Evolutionary conservation across 306 rosid species (phyloP), one percentile per base, ranked within the genome.

Genomic region (Rosa rugosa): DNA sequence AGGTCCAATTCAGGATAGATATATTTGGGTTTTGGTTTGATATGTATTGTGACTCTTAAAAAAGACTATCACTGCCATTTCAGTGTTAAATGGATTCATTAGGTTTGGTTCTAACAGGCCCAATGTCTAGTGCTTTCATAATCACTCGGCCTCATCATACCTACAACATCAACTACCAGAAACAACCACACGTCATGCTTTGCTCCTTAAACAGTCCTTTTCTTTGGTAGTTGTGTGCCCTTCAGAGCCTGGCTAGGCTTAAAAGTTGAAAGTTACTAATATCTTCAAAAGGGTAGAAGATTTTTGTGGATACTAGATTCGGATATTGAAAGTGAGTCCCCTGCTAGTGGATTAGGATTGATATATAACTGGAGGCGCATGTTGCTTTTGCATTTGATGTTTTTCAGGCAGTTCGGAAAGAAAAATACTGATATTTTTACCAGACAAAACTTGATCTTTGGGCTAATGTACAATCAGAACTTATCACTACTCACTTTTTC

Each of bases 401-500:
- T 75, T 62, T 18, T 18, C 34, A 27, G 67, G 20, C 71, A 22
- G 14, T 45, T 62, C 79, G 62, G 31, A 38, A 25, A 16, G 54
- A 59, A 44, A 2, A 11, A 40, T 2, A 80, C 4, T 8, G 41
- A 5, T 42, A 7, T 46, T 1, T 11, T 31, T 34, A 7, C 57
- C 50, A 34, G 11, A 50, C 42, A 66, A 42, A 56, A 78, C 16
- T 59, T 59, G 41, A 75, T 23, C 70, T 8, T 8, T 20, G 57
- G 68, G 73, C 36, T 80, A 40, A 38, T 72, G 73, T 40, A 66
- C 53, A 62, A 62, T 7, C 12, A 2, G 17, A 79, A 59, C 76
- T 31, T 25, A 11, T 54, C 46, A 66, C 70, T 54, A 57, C 16
- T 59, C 72, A 63, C 22, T 44, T 79, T 60, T 23, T 6, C 72